Base-by-base conservation (phyloP, 352 stramenopile genomes). In the Phytopythium aichiense region DNA sequence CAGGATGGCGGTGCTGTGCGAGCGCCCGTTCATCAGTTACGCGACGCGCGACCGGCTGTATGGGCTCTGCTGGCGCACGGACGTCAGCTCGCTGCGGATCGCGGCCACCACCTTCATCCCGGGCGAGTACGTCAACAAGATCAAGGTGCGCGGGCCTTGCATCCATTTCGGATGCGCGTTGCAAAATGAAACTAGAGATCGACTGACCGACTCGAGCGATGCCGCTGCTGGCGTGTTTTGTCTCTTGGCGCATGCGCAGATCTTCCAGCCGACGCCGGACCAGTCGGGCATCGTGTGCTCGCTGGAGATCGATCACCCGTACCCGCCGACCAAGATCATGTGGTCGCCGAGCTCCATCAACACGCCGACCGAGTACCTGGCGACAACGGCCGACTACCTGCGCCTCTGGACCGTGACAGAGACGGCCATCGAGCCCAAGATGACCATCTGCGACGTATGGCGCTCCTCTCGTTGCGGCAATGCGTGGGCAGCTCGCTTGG, bases 241-340 rank as follows among this genome's bases (percentile, higher is more conserved):
- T 1, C 51, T 7, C 8, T n/a, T 51, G 45, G 4, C 49, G n/a
- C 48, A 53, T 49, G 50, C 2, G 15, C 56, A 94, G 80, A 84
- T 91, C 56, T 77, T 91, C 53, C 75, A 86, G 31, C 78, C 81
- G 18, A 88, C 72, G 13, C 42, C 54, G 16, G 79, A 82, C 53
- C 66, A 81, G n/a, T 86, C 69, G 22, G 67, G 82, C 31, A 61
- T 93, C 4, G 66, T 88, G 11, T 88, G 75, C 25, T 72, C 79
- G 13, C 71, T 88, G 12, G 79, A 90, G 64, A 88, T 92, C 49
- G 87, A 94, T 46, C 87, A 96, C 38, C 84, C 87, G 58, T 96
- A 96, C 61, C 87, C 87, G 8, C 82, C 87, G 20, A 94, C 87
- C 37, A 94, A 94, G 58, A 86, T 96, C 37, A 91, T 94, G 80